Evolutionary conservation across 306 rosid genomes (phyloP), one percentile per base, ranked within the genome.

Genomic region (Fragaria vesca): DNA sequence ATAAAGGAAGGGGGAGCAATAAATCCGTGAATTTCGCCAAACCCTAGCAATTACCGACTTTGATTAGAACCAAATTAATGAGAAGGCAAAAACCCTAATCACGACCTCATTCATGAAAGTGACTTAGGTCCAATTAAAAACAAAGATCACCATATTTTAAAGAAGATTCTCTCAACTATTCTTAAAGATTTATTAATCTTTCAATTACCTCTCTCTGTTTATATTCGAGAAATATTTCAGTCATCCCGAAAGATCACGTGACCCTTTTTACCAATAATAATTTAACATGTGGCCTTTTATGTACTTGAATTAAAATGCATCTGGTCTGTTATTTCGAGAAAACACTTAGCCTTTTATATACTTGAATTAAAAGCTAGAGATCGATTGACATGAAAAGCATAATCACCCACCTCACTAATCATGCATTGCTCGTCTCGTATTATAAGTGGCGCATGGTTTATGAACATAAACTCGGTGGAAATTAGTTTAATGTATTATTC

Each of bases 11-110:
- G 43, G 75, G 76, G 83, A 80, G 77, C 67, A 83, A 57, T 76
- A 77, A 81, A 80, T 76, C 86, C 80, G 83, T 82, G 87, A 84
- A 84, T 81, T 87, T 79, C 79, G 88, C 88, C 89, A 65, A 83
- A 84, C 88, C 81, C 78, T 79, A 78, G 76, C 81, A 80, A 8
- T 34, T 76, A 72, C 82, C 75, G 54, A 67, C 62, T 45, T 74
- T 69, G 55, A 34, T 73, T 45, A 63, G 4, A 76, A 32, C 12
- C 4, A 51, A 16, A 13, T 2, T 50, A 32, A 20, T 15, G 4
- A 1, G 15, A 47, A 20, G 8, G 2, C 5, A 57, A 4, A 74
- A 66, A 30, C 34, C 12, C 11, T 66, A 0, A 32, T 32, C 4
- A 32, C 36, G 36, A 3, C 78, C 50, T 17, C 51, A 55, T 80